A percentile compares a stretch with the other conserved stretches of the same genome.
Conservation (phyloP, 768 basidiomycete species). For the Boletus pseudopeckii region DNA sequence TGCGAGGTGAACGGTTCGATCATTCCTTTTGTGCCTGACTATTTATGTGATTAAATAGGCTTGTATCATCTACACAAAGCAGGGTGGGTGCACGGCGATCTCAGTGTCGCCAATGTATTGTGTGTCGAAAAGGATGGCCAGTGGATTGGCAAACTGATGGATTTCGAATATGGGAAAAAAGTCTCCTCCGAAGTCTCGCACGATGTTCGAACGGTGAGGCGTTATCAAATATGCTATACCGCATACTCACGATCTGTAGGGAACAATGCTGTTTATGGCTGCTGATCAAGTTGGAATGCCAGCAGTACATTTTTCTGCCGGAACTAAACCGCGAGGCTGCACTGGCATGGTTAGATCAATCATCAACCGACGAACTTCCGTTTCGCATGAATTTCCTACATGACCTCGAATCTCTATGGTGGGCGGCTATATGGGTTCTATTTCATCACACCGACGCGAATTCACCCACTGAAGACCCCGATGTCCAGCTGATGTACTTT, state of each 20-base stretch:
- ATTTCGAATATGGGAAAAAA: conserved; percentile 13
- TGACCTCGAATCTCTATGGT: conserved; percentile 15
- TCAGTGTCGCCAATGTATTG: conserved; percentile 3
- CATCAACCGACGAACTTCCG: background rate
- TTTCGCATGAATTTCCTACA: conserved; percentile 16
- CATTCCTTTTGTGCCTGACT: no score
- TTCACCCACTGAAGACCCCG: no score
- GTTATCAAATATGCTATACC: background rate
- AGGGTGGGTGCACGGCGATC: conserved; percentile 1
- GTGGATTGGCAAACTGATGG: conserved; percentile 3
- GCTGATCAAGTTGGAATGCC: conserved; percentile 5
- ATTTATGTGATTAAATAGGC: no score
- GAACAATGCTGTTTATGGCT: conserved; percentile 13
- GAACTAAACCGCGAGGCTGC: no score
- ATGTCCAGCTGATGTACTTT: no score
- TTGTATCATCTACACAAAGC: no score
- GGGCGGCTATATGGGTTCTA: conserved; percentile 6
- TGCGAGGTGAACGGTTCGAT: no score
- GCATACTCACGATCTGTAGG: background rate
- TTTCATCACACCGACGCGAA: background rate
- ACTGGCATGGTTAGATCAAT: no score
- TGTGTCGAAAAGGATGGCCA: background rate
- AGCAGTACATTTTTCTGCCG: background rate
- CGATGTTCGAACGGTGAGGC: conserved; percentile 8
- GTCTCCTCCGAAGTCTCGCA: background rate